Percentiles rank a stretch among this genome's conserved stretches.
Evolutionary conservation across 2,329 filamentous ascomycete genomes (phyloP).

Genomic region (Diaporthe sp.): DNA sequence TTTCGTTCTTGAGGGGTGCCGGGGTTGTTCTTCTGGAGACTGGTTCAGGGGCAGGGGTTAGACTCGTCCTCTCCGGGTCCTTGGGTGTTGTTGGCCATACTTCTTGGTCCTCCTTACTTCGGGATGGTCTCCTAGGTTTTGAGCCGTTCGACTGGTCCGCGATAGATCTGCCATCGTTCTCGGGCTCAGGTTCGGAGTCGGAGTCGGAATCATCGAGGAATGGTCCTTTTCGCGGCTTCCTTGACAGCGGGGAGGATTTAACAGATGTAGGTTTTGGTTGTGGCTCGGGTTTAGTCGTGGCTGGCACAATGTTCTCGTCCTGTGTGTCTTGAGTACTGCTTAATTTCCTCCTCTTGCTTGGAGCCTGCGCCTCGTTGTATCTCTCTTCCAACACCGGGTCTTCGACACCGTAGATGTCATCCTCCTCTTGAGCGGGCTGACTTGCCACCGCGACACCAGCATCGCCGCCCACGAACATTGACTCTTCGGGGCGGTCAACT

Average conservation of each 20-base stretch:
- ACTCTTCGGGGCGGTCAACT: slow-evolving; percentile 68
- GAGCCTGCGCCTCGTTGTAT: slow-evolving; percentile 53
- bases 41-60: slow-evolving; percentile 32
- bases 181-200: slow-evolving; percentile 59
- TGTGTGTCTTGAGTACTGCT: slow-evolving; percentile 44
- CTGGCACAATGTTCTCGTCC: slow-evolving; percentile 24
- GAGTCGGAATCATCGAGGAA: slow-evolving; percentile 82
- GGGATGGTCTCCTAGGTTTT: not conserved
- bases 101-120: slow-evolving; percentile 28
- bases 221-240: slow-evolving; percentile 62
- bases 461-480: slow-evolving; percentile 63
- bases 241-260: slow-evolving; percentile 41
- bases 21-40: slow-evolving; percentile 14
- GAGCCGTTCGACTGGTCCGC: not conserved
- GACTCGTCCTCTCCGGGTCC: slow-evolving; percentile 37
- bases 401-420: slow-evolving; percentile 41
- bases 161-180: slow-evolving; percentile 46
- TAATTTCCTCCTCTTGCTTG: slow-evolving; percentile 58
- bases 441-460: slow-evolving; percentile 37
- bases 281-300: slow-evolving; percentile 38
- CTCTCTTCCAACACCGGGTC: slow-evolving; percentile 42
- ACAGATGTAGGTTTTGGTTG: slow-evolving; percentile 9
- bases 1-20: slow-evolving; percentile 33
- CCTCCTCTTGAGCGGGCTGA: slow-evolving; percentile 40
- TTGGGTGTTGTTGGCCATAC: slow-evolving; percentile 35